phyloP scores from a whole-genome alignment of 2,329 filamentous ascomycete genomes.

The Pyricularia pennisetigena region DNA sequence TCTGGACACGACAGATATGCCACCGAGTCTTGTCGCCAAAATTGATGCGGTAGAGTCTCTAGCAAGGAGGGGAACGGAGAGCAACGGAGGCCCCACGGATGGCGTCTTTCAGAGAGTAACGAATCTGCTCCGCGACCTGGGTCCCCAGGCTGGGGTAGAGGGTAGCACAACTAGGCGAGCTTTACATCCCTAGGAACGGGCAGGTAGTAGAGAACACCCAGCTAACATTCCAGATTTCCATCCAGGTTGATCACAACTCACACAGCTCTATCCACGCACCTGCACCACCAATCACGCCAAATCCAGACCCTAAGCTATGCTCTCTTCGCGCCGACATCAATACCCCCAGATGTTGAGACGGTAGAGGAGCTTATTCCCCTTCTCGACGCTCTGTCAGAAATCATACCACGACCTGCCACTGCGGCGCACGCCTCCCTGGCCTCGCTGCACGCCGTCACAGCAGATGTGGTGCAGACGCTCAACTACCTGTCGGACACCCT shows the following conservation, averaged over 20 bases:
- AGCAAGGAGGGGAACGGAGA: constrained; percentile 55
- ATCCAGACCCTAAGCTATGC: constrained; percentile 64
- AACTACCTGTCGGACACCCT: constrained; percentile 83
- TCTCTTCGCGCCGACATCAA: constrained; percentile 58
- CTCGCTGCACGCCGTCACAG: constrained; percentile 59
- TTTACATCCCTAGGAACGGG: neutral
- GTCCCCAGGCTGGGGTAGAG: constrained; percentile 63
- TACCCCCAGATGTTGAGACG: constrained; percentile 51
- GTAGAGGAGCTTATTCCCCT: constrained; percentile 62
- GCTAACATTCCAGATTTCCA: constrained; percentile 1
- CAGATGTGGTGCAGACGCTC: constrained; percentile 68
- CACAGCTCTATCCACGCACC: constrained; percentile 63
- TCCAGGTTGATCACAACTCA: constrained; percentile 66
- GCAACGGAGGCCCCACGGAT: constrained; percentile 54
- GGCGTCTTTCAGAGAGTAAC: constrained; percentile 60
- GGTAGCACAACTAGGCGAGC: constrained; percentile 59
- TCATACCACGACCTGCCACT: constrained; percentile 56
- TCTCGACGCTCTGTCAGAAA: constrained; percentile 52
- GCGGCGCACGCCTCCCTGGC: constrained; percentile 56
- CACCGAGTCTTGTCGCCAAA: constrained; percentile 54
- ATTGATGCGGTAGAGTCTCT: constrained; percentile 66
- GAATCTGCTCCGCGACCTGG: constrained; percentile 60
- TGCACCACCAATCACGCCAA: constrained; percentile 65
- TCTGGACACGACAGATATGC: constrained; percentile 58
- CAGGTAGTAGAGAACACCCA: neutral